phyloP scores from a whole-genome alignment of 306 rosid species.

The Morella rubra region DNA sequence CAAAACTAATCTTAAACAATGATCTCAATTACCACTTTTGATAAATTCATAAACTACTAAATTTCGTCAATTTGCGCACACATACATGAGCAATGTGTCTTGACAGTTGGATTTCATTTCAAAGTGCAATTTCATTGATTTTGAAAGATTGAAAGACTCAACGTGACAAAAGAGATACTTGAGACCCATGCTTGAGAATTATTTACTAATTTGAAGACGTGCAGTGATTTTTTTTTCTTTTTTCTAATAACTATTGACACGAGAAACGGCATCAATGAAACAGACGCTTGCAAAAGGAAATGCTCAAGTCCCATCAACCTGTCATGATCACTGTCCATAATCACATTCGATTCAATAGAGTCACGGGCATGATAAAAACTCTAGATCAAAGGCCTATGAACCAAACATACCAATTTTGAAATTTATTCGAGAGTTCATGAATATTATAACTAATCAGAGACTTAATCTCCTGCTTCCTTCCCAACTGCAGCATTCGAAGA shows the following conservation, averaged over 20 bases:
- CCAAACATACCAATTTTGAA: neutral
- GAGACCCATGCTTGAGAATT: no score
- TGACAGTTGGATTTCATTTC: no score
- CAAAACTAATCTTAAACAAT: no score
- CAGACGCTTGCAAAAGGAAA: neutral
- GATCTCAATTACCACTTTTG: no score
- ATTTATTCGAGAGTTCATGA: neutral
- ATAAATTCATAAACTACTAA: no score
- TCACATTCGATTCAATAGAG: neutral
- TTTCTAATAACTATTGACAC: neutral
- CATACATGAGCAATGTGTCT: no score
- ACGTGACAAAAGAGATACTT: no score
- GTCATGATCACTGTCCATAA: neutral
- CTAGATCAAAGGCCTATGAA: neutral
- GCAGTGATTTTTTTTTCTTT: no score
- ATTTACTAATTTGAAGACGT: no score
- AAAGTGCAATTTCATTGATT: no score
- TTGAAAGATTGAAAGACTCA: no score
- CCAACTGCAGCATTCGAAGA: neutral
- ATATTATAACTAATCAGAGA: neutral
- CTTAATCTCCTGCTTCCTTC: neutral
- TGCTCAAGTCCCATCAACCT: neutral
- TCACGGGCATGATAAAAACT: neutral
- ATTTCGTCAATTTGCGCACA: no score
- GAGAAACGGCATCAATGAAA: neutral